Percentiles rank a stretch among this genome's conserved stretches.
These are phyloP conservation scores for Saccharomycopsis malanga DNA, from an alignment of 805 yeast species.

Conservation along the genomic window DNA sequence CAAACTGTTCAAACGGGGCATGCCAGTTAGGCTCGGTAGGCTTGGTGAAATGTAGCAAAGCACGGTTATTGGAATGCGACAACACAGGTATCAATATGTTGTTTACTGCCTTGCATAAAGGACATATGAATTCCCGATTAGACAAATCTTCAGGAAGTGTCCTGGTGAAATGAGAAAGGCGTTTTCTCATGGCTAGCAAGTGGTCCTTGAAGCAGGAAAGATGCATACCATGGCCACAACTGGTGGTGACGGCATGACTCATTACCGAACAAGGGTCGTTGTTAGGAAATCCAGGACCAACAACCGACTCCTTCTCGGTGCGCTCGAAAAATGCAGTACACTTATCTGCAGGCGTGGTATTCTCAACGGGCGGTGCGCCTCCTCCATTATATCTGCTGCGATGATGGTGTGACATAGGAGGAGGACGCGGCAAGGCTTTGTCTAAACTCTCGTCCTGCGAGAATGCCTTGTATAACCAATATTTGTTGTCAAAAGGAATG, in stretches of 20 bases:
- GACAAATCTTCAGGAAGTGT: constrained; percentile 71
- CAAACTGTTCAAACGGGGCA: constrained; percentile 11
- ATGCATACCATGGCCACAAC: constrained; percentile 96
- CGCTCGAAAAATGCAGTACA: constrained; percentile 26
- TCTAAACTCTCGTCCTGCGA: constrained; percentile 33
- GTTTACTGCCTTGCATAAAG: constrained; percentile 81
- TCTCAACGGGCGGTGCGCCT: not conserved
- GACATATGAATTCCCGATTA: constrained; percentile 75
- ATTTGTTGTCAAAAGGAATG: constrained; percentile 54
- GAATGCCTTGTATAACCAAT: constrained; percentile 62
- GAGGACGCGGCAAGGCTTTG: constrained; percentile 26
- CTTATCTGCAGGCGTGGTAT: not conserved
- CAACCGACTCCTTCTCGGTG: constrained; percentile 34
- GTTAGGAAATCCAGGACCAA: constrained; percentile 69
- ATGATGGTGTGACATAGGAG: not conserved
- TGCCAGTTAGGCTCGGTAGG: constrained; percentile 12
- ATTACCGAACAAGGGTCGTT: constrained; percentile 29
- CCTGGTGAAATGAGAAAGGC: constrained; percentile 69
- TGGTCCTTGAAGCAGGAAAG: constrained; percentile 65
- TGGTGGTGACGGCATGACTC: constrained; percentile 47
- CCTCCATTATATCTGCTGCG: constrained; percentile 3
- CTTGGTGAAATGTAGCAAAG: constrained; percentile 1
- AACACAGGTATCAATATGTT: constrained; percentile 68
- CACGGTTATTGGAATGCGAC: constrained; percentile 12
- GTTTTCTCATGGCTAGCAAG: constrained; percentile 45